Conservation (phyloP, 495 filamentous ascomycete genomes). For the Lindgomyces ingoldianus region DNA sequence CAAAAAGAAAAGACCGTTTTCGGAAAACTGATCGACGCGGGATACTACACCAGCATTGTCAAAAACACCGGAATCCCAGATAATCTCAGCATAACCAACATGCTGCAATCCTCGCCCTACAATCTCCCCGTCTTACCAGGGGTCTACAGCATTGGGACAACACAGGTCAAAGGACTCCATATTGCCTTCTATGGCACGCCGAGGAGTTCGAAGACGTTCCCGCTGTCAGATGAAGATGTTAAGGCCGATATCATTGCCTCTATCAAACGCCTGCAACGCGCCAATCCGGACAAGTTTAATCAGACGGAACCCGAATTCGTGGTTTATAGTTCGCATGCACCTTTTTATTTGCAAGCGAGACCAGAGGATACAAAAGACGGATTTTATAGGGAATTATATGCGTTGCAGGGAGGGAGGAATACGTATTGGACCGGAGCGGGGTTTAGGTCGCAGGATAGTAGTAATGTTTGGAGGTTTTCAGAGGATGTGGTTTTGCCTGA, state of each 20-base stretch:
- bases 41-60: constrained; percentile 52
- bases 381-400: constrained; percentile 54
- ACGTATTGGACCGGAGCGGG: constrained; percentile 59
- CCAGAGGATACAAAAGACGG: constrained; percentile 48
- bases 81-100: constrained; percentile 37
- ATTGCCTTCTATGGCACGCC: constrained; percentile 28
- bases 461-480: constrained; percentile 29
- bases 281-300: constrained; percentile 3
- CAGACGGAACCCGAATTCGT: constrained; percentile 33
- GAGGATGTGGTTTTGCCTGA: constrained; percentile 19
- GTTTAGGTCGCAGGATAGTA: constrained; percentile 34
- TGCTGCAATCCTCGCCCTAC: constrained; percentile 42
- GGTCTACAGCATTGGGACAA: constrained; percentile 19
- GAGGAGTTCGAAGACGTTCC: not conserved
- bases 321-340: constrained; percentile 30
- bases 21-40: constrained; percentile 43
- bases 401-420: constrained; percentile 53
- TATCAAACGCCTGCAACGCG: constrained; percentile 14
- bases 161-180: constrained; percentile 19
- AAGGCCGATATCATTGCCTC: constrained; percentile 28
- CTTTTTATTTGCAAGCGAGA: constrained; percentile 37
- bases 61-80: constrained; percentile 48
- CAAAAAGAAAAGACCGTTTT: constrained; percentile 47
- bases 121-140: constrained; percentile 34
- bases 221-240: constrained; percentile 26